Evolutionary conservation across 495 filamentous ascomycete genomes (phyloP).

Genomic region (Corynascus novoguineensis): DNA sequence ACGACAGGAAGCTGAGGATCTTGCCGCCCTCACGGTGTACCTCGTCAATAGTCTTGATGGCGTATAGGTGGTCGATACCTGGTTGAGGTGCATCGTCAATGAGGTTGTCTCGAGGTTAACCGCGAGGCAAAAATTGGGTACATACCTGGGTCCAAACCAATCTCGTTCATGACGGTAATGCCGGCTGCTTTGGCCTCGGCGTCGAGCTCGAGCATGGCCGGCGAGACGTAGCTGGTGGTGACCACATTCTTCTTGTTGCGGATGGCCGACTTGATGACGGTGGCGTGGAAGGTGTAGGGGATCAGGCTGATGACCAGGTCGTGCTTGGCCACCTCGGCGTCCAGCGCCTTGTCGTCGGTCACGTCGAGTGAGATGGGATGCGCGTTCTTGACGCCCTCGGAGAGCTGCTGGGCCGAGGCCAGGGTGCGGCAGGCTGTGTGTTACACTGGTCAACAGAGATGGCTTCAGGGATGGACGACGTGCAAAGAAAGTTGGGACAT

Average conservation of each 20-base stretch:
- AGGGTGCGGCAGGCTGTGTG: conserved; percentile 77
- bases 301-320: conserved; percentile 81
- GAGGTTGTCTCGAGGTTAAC: no score
- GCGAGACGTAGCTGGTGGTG: conserved; percentile 91
- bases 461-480: not conserved
- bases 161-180: conserved; percentile 98
- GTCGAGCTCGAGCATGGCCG: conserved; percentile 87
- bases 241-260: conserved; percentile 91
- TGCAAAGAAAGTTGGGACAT: conserved; percentile 36
- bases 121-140: conserved; percentile 54
- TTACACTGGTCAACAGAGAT: not conserved
- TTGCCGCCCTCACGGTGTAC: conserved; percentile 81
- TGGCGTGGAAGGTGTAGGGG: conserved; percentile 87
- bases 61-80: conserved; percentile 73
- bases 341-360: conserved; percentile 62
- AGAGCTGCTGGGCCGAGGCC: conserved; percentile 67
- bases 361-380: conserved; percentile 80
- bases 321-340: conserved; percentile 68
- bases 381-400: conserved; percentile 63
- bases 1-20: conserved; percentile 75
- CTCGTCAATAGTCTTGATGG: conserved; percentile 81
- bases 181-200: conserved; percentile 78
- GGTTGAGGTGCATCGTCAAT: not conserved
- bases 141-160: conserved; percentile 62
- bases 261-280: conserved; percentile 92